These are phyloP conservation scores for Suillus variegatus DNA, from an alignment of 768 basidiomycete species.

Conservation along the genomic window DNA sequence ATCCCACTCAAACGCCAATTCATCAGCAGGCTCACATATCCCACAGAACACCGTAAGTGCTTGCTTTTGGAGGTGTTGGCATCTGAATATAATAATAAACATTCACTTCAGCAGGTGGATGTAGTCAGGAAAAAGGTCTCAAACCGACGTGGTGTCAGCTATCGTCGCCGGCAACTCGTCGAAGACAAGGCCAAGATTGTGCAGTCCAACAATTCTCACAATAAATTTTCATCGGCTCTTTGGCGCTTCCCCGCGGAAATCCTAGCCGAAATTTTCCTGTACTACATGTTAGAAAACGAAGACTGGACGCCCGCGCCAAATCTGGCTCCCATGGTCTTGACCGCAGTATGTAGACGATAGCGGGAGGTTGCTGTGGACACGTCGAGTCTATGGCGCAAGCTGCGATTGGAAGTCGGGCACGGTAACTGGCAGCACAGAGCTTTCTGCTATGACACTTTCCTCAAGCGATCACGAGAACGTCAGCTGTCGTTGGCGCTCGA, in stretches of 20 bases:
- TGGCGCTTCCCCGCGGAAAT: not conserved
- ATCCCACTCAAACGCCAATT: not conserved
- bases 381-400: slow-evolving; percentile 49
- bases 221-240: not conserved
- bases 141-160: too few relatives aligned
- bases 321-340: slow-evolving; percentile 39
- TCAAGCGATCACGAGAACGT: not conserved
- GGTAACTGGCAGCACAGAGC: slow-evolving; percentile 10
- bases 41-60: too few relatives aligned
- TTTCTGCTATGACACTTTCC: not conserved
- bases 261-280: not conserved
- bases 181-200: too few relatives aligned
- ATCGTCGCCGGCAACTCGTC: too few relatives aligned
- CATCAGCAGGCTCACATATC: not conserved
- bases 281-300: slow-evolving; percentile 4
- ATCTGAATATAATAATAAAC: not conserved
- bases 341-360: slow-evolving; percentile 45
- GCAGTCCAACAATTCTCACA: too few relatives aligned
- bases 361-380: slow-evolving; percentile 37
- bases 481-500: not conserved
- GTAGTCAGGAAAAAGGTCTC: too few relatives aligned
- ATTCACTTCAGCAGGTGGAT: not conserved
- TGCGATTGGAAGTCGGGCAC: slow-evolving; percentile 22
- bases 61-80: not conserved
- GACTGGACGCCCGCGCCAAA: slow-evolving; percentile 24